Evolutionary conservation across 2,329 filamentous ascomycete genomes (phyloP), one percentile per base, ranked within the genome.

Genomic region (Shiraia sp.): DNA sequence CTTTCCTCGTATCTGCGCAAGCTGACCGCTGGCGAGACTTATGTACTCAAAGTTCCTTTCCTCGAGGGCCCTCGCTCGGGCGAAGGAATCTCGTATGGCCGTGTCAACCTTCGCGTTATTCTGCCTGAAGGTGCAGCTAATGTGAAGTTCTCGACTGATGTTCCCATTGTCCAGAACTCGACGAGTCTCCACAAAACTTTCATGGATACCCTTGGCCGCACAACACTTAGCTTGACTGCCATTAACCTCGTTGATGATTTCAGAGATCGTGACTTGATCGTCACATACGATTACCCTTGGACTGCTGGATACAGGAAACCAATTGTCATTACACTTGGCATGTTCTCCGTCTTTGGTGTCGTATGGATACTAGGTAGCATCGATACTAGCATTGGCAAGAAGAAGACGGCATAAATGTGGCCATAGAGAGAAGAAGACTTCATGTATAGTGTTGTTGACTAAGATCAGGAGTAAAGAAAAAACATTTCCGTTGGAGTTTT

Each of bases 111-210:
- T 39, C 86, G 88, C 33, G 80, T 99, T 33, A 80, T 97, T 47
- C 79, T 99, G 9, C 93, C 93, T 4, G 93, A 99, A 71, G 93
- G 93, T 38, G 88, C 93, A 19, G 85, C 82, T 81, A 90, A 93
- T 53, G 80, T 96, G 57, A 83, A 87, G 66, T 91, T 86, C 63
- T 77, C 81, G 51, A 90, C 90, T 38, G 80, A 81, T 4, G 77
- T 96, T 23, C 90, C 91, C 1, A 68, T 93, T 41, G 75, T 82
- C 34, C 76, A 79, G 34, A 79, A 82, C 48, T 71, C 74, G n/a
- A 73, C 77, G 14, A 81, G 79, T 51, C 72, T 86, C n/a, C 82
- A 93, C 73, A 86, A 85, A 70, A 96, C 91, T 0, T 99, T 90
- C 72, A 87, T 99, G 74, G 93, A 99, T 71, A 97, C 93, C 0